A percentile compares a stretch with the other conserved stretches of the same genome.
Evolutionary conservation across 108 stramenopile genomes (phyloP).

Genomic region (Cyclotella sp.): DNA sequence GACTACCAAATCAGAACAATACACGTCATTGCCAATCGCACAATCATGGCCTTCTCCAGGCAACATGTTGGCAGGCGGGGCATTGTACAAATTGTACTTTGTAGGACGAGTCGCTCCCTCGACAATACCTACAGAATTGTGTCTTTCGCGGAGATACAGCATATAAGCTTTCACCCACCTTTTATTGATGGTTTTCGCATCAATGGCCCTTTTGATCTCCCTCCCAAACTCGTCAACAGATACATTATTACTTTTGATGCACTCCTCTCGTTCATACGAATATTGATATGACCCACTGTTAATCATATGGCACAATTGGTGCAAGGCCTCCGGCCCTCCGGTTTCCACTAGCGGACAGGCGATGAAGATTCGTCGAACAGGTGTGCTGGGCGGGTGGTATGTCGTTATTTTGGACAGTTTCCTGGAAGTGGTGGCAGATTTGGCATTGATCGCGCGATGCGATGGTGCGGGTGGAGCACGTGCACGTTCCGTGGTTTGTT

Average conservation of each 20-base stretch:
- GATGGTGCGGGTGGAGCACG: not conserved
- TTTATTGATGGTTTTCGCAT: not conserved
- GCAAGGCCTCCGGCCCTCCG: slow-evolving; percentile 65
- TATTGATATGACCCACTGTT: slow-evolving; percentile 33
- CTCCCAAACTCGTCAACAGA: slow-evolving; percentile 36
- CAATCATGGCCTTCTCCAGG: slow-evolving; percentile 7
- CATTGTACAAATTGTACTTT: slow-evolving; percentile 43
- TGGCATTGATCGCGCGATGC: not conserved
- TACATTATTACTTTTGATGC: not conserved
- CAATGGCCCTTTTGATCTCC: slow-evolving; percentile 11
- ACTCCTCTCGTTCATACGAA: not conserved
- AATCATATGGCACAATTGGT: slow-evolving; percentile 62
- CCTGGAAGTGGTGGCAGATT: not conserved
- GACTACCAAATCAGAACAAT: slow-evolving; percentile 46
- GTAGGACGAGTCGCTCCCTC: slow-evolving; percentile 11
- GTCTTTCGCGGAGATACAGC: slow-evolving; percentile 42
- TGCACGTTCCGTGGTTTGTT: slow-evolving; percentile 31
- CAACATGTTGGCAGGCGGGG: slow-evolving; percentile 24
- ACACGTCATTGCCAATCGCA: not conserved
- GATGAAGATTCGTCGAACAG: slow-evolving; percentile 49
- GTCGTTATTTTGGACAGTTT: slow-evolving; percentile 5
- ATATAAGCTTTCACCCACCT: slow-evolving; percentile 30
- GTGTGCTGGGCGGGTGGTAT: slow-evolving; percentile 2
- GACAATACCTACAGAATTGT: not conserved
- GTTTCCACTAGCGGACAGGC: slow-evolving; percentile 60